A percentile compares a stretch with the other conserved stretches of the same genome.
Conservation (phyloP, 1,139 yeast genomes). For the Yamadazyma oceani region DNA sequence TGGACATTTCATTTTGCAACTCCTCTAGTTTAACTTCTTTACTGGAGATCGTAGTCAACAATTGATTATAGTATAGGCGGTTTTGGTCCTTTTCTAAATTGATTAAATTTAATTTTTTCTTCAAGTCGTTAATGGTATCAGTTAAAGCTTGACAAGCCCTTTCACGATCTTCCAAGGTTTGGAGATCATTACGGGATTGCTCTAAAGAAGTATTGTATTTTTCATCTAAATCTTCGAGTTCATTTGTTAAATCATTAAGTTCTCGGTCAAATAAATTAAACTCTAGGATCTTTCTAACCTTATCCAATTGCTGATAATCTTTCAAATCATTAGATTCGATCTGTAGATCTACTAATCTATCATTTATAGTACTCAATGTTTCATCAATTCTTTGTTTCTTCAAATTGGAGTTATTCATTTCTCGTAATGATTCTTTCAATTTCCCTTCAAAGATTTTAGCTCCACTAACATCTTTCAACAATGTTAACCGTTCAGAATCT, state of each 20-base stretch:
- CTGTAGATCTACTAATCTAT: conserved; percentile 73
- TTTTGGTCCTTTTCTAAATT: conserved; percentile 53
- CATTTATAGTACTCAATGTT: conserved; percentile 67
- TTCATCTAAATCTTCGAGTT: conserved; percentile 62
- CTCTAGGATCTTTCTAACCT: conserved; percentile 68
- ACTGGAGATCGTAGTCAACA: conserved; percentile 38
- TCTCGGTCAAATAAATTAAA: conserved; percentile 80
- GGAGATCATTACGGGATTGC: conserved; percentile 43
- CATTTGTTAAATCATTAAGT: conserved; percentile 56
- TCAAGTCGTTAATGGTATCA: conserved; percentile 43
- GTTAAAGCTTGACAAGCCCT: conserved; percentile 46
- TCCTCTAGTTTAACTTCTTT: conserved; percentile 42
- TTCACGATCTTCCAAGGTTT: conserved; percentile 51
- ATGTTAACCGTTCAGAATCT: conserved; percentile 73
- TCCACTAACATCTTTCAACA: conserved; percentile 92
- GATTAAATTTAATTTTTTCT: conserved; percentile 37
- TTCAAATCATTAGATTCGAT: conserved; percentile 77
- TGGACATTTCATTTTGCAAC: conserved; percentile 19
- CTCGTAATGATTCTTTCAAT: conserved; percentile 73
- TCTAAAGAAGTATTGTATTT: conserved; percentile 53
- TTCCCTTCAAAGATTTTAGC: conserved; percentile 88
- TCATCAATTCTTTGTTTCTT: conserved; percentile 77
- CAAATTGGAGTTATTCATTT: conserved; percentile 70
- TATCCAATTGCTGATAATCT: conserved; percentile 66
- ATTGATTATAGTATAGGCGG: conserved; percentile 49